These are phyloP conservation scores for Solanum paucissectum DNA, from an alignment of 257 asterid species.

Conservation along the genomic window DNA sequence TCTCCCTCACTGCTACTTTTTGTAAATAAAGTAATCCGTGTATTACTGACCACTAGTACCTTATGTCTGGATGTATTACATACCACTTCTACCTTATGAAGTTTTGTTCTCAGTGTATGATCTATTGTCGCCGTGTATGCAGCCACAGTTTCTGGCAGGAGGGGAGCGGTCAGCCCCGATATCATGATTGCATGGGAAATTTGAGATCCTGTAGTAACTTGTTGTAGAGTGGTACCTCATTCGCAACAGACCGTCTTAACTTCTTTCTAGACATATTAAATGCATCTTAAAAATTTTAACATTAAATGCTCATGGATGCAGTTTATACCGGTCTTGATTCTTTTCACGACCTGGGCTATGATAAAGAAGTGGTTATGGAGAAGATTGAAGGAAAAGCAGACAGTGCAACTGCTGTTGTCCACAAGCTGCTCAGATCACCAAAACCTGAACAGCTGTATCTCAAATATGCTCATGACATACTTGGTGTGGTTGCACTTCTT, in stretches of 20 bases:
- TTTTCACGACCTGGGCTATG: background rate
- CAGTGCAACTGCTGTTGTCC: slow-evolving; percentile 40
- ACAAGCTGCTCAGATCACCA: slow-evolving; percentile 16
- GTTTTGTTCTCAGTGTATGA: background rate
- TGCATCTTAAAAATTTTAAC: background rate
- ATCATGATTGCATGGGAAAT: background rate
- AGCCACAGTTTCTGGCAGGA: background rate
- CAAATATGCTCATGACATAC: slow-evolving; percentile 10
- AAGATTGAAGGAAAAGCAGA: slow-evolving; percentile 19
- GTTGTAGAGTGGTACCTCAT: background rate
- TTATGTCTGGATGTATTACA: background rate
- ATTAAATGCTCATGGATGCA: slow-evolving; percentile 9
- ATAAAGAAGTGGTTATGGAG: slow-evolving; percentile 4
- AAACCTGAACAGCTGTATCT: background rate
- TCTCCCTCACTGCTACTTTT: background rate
- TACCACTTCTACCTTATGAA: background rate
- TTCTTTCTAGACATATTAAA: background rate
- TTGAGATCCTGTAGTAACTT: background rate
- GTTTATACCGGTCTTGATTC: slow-evolving; percentile 12
- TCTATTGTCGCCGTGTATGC: background rate
- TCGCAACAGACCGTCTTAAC: background rate
- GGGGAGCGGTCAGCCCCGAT: background rate
- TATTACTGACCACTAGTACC: background rate
- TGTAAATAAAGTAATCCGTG: background rate
- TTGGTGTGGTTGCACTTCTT: slow-evolving; percentile 57